Evolutionary conservation across 441 rosid genomes (phyloP), one percentile per base, ranked within the genome.

Genomic region (Bruguiera hainesii): DNA sequence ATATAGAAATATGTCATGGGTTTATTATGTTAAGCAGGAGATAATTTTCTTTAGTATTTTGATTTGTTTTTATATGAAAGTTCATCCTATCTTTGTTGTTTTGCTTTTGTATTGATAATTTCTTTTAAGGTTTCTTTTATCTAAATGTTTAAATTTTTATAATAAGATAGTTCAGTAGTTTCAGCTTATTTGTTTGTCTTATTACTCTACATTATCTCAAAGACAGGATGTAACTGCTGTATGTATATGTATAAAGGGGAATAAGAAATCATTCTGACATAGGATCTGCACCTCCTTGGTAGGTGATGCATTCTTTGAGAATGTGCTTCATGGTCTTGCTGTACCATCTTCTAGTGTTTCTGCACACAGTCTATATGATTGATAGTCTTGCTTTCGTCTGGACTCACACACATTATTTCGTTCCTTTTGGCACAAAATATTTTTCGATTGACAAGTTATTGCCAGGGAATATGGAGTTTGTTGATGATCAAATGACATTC

Each of bases 391-490:
- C 48, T 42, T 10, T 42, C 0, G 18, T 42, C 48, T 42, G 16
- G 16, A 42, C 48, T 42, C 15, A 42, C 5, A 3, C 48, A 1
- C 48, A 42, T 42, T 11, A 42, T 13, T 13, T 42, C 18, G 13
- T 42, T 42, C 48, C 15, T 42, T 42, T 11, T 42, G 13, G 48
- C 18, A 13, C 16, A 18, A 49, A 59, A 46, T 31, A 18, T 42
- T 48, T 72, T 20, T 52, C 65, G 15, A 61, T 70, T 35, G 56
- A 55, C 18, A 35, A 56, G 52, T 81, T 62, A 61, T 73, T 78
- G 72, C 58, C 89, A 95, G 99, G 85, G 81, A 92, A 95, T 76
- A 72, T 95, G 87, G 99, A 92, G 82, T 86, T 95, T 76, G 93
- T 92, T 74, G 98, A 95, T 71, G 98, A 95, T 82, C 80, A 87